A percentile compares a stretch with the other conserved stretches of the same genome.
phyloP scores from a whole-genome alignment of 2,329 filamentous ascomycete species.

The Ophiostoma pallidulum region DNA sequence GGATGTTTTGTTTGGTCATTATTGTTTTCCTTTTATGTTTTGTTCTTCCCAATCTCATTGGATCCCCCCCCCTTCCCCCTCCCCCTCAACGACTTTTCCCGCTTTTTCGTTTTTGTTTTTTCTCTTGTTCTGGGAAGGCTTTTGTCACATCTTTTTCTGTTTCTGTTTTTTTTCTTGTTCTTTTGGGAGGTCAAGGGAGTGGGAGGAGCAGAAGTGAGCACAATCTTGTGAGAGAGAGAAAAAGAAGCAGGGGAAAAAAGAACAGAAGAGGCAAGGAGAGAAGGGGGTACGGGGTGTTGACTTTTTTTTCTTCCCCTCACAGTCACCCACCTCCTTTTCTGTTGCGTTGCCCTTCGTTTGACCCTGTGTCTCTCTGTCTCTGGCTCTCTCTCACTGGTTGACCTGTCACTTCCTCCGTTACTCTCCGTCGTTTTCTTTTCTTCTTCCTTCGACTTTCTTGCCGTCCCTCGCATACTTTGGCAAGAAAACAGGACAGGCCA shows the following conservation, averaged over 20 bases:
- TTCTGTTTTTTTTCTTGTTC: slow-evolving; percentile 4
- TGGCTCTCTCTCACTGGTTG: neutral
- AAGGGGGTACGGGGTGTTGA: too few species aligned
- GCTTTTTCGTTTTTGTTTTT: neutral
- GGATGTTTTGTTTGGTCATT: neutral
- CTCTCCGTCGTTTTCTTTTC: slow-evolving; percentile 4
- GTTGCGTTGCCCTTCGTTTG: neutral
- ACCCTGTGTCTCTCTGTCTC: neutral
- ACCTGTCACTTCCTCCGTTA: too few species aligned
- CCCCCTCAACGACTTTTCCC: neutral
- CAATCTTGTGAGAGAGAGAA: neutral
- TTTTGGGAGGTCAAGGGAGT: slow-evolving; percentile 11
- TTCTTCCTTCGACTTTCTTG: neutral
- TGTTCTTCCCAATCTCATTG: neutral
- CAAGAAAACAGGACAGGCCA: neutral
- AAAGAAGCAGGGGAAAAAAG: neutral
- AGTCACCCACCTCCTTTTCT: neutral
- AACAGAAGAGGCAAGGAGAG: too few species aligned
- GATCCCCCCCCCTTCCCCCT: too few species aligned
- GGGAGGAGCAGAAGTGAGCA: slow-evolving; percentile 3
- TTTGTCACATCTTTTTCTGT: slow-evolving; percentile 8
- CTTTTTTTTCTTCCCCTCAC: neutral
- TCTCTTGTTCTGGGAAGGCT: slow-evolving; percentile 12
- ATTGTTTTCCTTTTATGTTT: neutral
- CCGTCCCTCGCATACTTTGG: neutral